Evolutionary conservation across 2,329 filamentous ascomycete species (phyloP), one percentile per base, ranked within the genome.

Genomic region (Aspergillus sp.): DNA sequence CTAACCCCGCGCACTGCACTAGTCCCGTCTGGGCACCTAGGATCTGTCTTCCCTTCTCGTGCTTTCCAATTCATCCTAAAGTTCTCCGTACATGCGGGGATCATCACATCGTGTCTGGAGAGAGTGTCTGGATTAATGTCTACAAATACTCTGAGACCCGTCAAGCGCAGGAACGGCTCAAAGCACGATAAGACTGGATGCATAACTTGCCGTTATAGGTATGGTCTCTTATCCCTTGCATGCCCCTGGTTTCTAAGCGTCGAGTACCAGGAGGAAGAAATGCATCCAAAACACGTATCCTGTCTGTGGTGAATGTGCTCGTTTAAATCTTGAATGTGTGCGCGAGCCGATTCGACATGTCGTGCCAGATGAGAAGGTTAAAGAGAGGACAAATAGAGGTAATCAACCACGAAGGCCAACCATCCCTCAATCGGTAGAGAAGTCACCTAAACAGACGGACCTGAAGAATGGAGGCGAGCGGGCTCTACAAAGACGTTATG

Each of bases 141-240:
- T 6, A 0, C 5, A 16, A 2, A 20, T 7, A 24, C 4, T 1
- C 16, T 6, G 2, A 18, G 16, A 4, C 36, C 36, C 4, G 16
- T 55, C 4, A 49, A 45, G 42, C 22, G 42, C 7, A 24, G 53
- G 3, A 55, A 49, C 9, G 42, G 53, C 14, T 55, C 53, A 2
- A 55, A 55, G 12, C 53, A 55, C 7, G 42, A 55, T 32, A 55
- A 16, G 16, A 55, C 24, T 9, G 53, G 53, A 5, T 55, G 42
- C 26, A 26, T 55, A 2, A 55, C 53, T 0, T 55, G 53, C 16
- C 42, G 53, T 11, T 31, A 55, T n/a, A 54, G 52, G 52, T 54
- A 54, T 11, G 29, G 10, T 9, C 20, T 39, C 10, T 9, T 12
- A 4, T 10, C 18, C 29, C 10, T 18, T 32, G 32, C 16, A 24